Evolutionary conservation across 495 filamentous ascomycete genomes (phyloP).

Genomic region (Daldinia loculata): DNA sequence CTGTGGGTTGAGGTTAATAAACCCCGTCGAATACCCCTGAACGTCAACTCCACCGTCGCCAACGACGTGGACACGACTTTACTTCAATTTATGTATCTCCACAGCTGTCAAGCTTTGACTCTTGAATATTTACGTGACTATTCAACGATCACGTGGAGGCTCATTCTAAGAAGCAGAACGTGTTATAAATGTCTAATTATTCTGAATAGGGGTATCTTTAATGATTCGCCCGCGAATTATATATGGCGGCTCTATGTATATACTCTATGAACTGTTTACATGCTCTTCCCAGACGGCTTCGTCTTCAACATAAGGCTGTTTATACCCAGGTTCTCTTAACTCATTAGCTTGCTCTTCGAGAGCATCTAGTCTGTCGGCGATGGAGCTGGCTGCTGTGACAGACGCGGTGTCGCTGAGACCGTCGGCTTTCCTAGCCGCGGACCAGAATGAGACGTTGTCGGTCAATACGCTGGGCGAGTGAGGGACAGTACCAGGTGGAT

Average conservation of each 20-base stretch:
- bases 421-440: conserved; percentile 34
- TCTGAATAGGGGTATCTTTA: not conserved
- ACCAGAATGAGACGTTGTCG: conserved; percentile 45
- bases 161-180: not conserved
- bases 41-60: not conserved
- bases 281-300: conserved; percentile 6
- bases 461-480: conserved; percentile 40
- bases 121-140: not conserved
- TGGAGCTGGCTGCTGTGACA: conserved; percentile 41
- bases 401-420: conserved; percentile 34
- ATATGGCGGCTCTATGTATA: not conserved
- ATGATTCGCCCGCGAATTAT: not conserved
- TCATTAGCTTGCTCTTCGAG: conserved; percentile 20
- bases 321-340: conserved; percentile 20
- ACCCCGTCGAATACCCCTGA: not conserved
- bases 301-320: conserved; percentile 40
- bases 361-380: conserved; percentile 26
- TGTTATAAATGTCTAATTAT: not conserved
- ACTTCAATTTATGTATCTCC: not conserved
- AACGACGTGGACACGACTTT: not conserved
- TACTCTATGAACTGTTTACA: not conserved
- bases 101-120: not conserved
- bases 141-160: not conserved
- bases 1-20: not conserved
- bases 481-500: conserved; percentile 6